Base-by-base conservation (phyloP, 202 grass and related monocot species). In the Bolboschoenoplectus hybrid region DNA sequence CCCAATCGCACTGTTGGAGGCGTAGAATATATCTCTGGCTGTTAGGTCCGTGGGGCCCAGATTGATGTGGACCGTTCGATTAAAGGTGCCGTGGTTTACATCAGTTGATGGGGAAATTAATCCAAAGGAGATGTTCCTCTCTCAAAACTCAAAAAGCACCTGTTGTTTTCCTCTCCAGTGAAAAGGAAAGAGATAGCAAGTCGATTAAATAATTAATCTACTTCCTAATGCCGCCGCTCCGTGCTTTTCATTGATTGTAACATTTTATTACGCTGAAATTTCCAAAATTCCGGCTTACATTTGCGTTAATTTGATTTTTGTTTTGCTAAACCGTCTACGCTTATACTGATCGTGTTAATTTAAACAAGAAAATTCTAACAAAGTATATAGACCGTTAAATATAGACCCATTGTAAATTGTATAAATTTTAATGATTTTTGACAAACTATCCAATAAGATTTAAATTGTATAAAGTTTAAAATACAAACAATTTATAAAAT, bases 21-120 rank as follows among this genome's bases (percentile, higher is more conserved):
- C 34, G 45, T 47, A 79, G 84, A 79, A 51, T 66, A 17, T 39
- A 86, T 86, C 84, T 53, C 51, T 47, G 41, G 84, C 56, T 68
- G 55, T 79, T 85, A 82, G 77, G 77, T 81, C 55, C 14, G 13
- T 70, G 77, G 85, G 77, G 47, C 7, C 77, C n/a, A 17, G 36
- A 14, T 44, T 87, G 85, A 87, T 82, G 64, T 62, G 6, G 85
- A 87, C 85, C 77, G 77, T 82, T 74, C 85, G 76, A 82, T 87
- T n/a, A 6, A 46, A 85, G 52, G 56, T 36, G 2, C 34, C 14
- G 49, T 0, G 17, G 40, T 63, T 85, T 43, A 73, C 52, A 76
- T 85, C 83, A 85, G 14, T 75, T 85, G 49, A 85, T 70, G 67
- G 70, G 36, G 47, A 61, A 34, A 72, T 85, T 10, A 61, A 46